A percentile compares a stretch with the other conserved stretches of the same genome.
phyloP scores from a whole-genome alignment of 306 rosid genomes.

The Clitoria ternatea region DNA sequence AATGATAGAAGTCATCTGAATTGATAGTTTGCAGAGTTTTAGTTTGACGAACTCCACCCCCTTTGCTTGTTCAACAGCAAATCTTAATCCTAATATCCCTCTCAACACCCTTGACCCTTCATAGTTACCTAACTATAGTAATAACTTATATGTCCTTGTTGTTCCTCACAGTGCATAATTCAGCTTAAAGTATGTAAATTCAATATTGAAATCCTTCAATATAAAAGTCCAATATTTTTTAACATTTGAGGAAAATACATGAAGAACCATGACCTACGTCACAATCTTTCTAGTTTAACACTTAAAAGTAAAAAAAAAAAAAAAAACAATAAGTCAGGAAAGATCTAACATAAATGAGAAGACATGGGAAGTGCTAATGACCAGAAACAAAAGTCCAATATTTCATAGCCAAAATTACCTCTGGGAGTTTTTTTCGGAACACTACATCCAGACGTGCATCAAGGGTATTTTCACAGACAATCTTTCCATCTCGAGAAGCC shows the following conservation, averaged over 20 bases:
- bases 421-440: conserved; percentile 91
- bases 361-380: background rate
- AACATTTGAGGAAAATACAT: background rate
- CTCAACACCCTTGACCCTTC: conserved; percentile 6
- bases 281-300: conserved; percentile 7
- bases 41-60: conserved; percentile 8
- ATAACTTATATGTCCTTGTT: conserved; percentile 2
- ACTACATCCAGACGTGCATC: conserved; percentile 95
- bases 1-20: background rate
- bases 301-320: background rate
- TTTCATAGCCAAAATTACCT: conserved; percentile 43
- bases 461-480: conserved; percentile 87
- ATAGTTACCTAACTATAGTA: background rate
- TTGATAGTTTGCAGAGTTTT: background rate
- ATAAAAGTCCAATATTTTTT: too few species aligned
- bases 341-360: background rate
- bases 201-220: background rate
- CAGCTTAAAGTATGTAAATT: background rate
- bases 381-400: background rate
- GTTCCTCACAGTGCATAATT: conserved; percentile 9
- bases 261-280: background rate
- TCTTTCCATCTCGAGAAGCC: conserved; percentile 98
- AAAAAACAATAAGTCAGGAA: conserved; percentile 6
- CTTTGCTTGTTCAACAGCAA: background rate
- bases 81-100: conserved; percentile 9